Evolutionary conservation across 2,329 filamentous ascomycete species (phyloP).

Genomic region (Immersiporthe knoxdaviesiana): DNA sequence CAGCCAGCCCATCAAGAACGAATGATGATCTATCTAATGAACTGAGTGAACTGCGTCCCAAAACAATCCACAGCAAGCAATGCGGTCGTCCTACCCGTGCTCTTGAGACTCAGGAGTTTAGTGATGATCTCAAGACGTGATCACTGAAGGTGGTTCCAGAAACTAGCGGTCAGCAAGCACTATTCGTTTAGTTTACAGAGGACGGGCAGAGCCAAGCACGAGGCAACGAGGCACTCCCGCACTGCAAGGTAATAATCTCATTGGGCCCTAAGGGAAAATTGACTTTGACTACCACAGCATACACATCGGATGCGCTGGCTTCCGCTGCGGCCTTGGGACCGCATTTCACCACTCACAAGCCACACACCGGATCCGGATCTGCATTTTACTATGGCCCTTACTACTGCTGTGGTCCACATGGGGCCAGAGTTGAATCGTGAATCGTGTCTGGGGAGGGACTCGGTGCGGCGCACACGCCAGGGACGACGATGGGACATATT

Average conservation of each 20-base stretch:
- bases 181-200: background rate
- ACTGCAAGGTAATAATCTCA: no score
- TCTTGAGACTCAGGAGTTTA: no score
- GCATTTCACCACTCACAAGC: background rate
- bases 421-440: conserved; percentile 10
- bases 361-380: background rate
- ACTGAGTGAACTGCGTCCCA: no score
- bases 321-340: background rate
- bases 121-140: background rate
- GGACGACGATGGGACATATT: conserved; percentile 24
- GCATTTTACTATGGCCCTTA: no score
- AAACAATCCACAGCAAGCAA: no score
- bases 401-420: conserved; percentile 7
- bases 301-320: conserved; percentile 23
- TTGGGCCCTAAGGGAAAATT: background rate
- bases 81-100: no score
- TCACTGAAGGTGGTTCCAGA: background rate
- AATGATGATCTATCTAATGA: no score
- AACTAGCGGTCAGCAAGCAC: background rate
- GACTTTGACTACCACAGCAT: background rate
- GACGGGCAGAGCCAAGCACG: background rate
- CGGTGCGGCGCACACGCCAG: background rate
- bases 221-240: no score
- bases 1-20: no score
- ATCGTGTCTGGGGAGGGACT: conserved; percentile 1